These are phyloP conservation scores for Solanum pinnatisectum DNA, from an alignment of 257 asterid species.

Conservation along the genomic window DNA sequence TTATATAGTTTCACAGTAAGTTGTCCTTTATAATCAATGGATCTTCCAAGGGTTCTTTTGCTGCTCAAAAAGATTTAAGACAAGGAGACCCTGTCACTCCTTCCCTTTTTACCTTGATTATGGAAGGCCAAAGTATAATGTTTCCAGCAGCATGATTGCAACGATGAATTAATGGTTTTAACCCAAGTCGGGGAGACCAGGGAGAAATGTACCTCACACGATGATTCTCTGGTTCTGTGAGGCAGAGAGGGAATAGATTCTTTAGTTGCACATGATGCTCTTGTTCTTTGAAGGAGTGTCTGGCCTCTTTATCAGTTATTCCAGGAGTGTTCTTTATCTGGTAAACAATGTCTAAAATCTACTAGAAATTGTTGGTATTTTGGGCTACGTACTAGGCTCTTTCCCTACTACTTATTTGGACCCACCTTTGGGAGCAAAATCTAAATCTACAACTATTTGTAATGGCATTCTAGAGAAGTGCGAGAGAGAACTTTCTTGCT, in stretches of 20 bases:
- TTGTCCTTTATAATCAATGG: neutral
- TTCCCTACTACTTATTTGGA: neutral
- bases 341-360: neutral
- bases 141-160: neutral
- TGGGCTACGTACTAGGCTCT: neutral
- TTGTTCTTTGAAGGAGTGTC: neutral
- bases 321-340: neutral
- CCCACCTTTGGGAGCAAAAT: neutral
- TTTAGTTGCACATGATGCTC: neutral
- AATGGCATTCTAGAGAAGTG: neutral
- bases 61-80: neutral
- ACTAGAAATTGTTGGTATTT: neutral
- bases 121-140: neutral
- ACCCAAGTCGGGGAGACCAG: neutral
- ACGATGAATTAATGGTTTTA: neutral
- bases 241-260: neutral
- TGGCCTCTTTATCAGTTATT: neutral
- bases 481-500: neutral
- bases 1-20: neutral
- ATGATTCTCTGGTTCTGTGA: neutral
- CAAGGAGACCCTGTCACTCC: neutral
- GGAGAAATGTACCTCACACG: neutral
- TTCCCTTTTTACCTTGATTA: neutral
- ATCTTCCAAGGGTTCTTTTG: neutral
- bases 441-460: neutral